phyloP scores from a whole-genome alignment of 176 grass and related monocot species.

The Carex myosuroides region DNA sequence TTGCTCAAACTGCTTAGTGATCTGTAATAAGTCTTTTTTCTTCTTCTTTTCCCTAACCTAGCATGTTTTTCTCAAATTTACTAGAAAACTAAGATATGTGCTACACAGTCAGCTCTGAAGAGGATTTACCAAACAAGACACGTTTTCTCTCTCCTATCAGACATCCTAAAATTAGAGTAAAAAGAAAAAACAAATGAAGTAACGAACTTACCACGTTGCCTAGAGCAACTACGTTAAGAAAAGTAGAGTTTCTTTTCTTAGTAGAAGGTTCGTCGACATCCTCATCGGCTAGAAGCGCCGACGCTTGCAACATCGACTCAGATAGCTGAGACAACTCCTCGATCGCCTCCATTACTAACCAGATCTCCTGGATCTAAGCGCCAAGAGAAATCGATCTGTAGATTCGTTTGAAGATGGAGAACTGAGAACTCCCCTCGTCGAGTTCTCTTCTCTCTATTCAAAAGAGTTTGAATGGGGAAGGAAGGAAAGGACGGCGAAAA shows the following conservation, averaged over 20 bases:
- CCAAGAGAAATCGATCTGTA: conserved; percentile 18
- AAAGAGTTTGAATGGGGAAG: conserved; percentile 6
- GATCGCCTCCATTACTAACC: conserved; percentile 48
- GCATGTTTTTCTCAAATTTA: background rate
- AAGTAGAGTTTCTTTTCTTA: conserved; percentile 38
- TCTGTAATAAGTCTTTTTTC: background rate
- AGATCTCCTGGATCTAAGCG: conserved; percentile 21
- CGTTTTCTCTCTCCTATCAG: background rate
- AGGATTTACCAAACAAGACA: background rate
- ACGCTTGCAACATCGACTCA: conserved; percentile 49
- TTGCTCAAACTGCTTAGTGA: background rate
- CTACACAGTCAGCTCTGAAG: background rate
- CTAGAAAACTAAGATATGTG: background rate
- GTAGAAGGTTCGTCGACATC: conserved; percentile 30
- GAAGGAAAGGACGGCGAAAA: conserved; percentile 7
- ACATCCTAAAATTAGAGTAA: conserved; percentile 14
- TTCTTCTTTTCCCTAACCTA: background rate
- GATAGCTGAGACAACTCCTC: conserved; percentile 67
- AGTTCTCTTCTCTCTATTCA: background rate
- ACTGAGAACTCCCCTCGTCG: background rate
- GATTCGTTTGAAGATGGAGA: background rate
- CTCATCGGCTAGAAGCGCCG: conserved; percentile 59
- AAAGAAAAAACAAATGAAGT: background rate
- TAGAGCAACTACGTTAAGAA: conserved; percentile 69
- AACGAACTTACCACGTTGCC: conserved; percentile 65